A percentile compares a stretch with the other conserved stretches of the same genome.
Evolutionary conservation across 164 flowering plant species (phyloP).

Genomic region (Tetracentron sinense): DNA sequence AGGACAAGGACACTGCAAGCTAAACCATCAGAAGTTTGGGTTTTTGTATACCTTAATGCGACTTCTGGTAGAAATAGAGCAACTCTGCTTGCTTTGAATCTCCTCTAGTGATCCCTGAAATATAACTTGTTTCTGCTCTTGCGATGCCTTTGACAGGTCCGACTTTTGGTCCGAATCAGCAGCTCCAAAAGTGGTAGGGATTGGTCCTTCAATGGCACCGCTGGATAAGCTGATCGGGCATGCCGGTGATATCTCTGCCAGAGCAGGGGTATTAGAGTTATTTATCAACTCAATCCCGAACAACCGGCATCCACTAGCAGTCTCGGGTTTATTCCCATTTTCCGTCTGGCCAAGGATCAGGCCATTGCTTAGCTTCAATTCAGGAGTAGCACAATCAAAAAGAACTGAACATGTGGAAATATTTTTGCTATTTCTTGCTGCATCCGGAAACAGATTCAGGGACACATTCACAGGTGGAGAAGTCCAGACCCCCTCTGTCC

Average conservation of each 20-base stretch:
- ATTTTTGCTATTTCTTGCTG: constrained; percentile 45
- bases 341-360: constrained; percentile 18
- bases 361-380: constrained; percentile 23
- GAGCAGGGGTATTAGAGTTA: constrained; percentile 8
- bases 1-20: neutral
- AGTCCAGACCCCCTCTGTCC: constrained; percentile 35
- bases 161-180: constrained; percentile 55
- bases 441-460: constrained; percentile 33
- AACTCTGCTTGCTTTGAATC: constrained; percentile 41
- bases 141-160: constrained; percentile 42
- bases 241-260: constrained; percentile 24
- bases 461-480: constrained; percentile 38
- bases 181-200: constrained; percentile 27
- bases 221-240: constrained; percentile 17
- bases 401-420: constrained; percentile 33
- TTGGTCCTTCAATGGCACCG: constrained; percentile 30
- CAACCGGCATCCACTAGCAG: constrained; percentile 36
- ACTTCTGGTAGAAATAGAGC: constrained; percentile 52
- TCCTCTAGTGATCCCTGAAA: constrained; percentile 39
- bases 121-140: constrained; percentile 37
- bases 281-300: constrained; percentile 57
- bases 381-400: constrained; percentile 28
- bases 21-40: no score
- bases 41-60: constrained; percentile 66
- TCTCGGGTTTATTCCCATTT: constrained; percentile 34